phyloP scores from a whole-genome alignment of 345 rosid species.

The Eucalyptus camaldulensis region DNA sequence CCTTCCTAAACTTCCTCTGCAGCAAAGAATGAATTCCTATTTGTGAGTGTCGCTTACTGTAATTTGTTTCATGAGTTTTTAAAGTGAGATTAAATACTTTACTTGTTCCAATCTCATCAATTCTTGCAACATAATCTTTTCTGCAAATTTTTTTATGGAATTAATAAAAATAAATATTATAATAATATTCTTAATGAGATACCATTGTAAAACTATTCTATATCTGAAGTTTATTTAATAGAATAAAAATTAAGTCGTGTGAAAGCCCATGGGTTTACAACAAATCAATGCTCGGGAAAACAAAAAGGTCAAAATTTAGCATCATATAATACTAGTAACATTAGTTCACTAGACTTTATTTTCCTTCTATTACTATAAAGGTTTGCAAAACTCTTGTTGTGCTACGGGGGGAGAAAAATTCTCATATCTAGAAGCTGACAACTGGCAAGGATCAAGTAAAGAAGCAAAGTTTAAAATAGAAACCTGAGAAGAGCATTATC shows the following conservation, averaged over 20 bases:
- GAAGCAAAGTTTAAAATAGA: not conserved
- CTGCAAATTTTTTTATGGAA: not conserved
- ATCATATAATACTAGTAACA: not conserved
- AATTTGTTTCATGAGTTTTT: not conserved
- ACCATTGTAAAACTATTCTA: not conserved
- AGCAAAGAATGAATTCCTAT: not conserved
- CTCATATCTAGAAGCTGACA: not conserved
- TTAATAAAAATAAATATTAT: no score
- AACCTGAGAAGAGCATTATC: conserved; percentile 58
- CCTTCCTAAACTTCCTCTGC: not conserved
- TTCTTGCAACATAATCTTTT: not conserved
- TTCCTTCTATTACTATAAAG: not conserved
- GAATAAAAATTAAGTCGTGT: not conserved
- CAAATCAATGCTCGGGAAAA: not conserved
- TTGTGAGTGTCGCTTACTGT: not conserved
- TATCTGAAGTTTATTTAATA: not conserved
- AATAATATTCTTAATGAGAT: not conserved
- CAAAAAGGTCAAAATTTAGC: not conserved
- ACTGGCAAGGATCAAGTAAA: not conserved
- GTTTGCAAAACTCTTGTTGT: not conserved
- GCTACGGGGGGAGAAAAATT: not conserved
- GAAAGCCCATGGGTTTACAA: not conserved
- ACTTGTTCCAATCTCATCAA: not conserved
- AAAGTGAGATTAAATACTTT: not conserved
- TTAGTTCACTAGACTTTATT: not conserved